phyloP scores from a whole-genome alignment of 2,329 filamentous ascomycete genomes.

The Colletotrichum tabaci region DNA sequence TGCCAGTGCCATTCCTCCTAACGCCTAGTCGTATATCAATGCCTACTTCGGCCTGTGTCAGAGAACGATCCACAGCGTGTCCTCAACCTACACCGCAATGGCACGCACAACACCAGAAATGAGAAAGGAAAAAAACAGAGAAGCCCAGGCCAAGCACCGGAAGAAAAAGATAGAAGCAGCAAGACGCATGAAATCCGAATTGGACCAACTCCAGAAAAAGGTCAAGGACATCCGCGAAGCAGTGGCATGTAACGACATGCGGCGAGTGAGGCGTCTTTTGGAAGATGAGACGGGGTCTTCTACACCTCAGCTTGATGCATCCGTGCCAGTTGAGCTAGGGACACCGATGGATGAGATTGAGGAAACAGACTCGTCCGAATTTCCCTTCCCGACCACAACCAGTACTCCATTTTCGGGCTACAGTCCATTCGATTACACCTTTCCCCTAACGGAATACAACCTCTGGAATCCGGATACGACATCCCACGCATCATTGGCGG shows the following conservation, averaged over 20 bases:
- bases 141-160: background rate
- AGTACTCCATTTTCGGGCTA: background rate
- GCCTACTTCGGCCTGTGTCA: background rate
- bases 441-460: background rate
- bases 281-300: background rate
- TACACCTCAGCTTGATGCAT: background rate
- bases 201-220: background rate
- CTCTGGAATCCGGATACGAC: background rate
- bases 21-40: background rate
- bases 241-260: constrained; percentile 4
- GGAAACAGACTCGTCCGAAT: background rate
- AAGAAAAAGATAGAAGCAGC: background rate
- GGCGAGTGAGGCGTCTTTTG: background rate
- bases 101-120: background rate
- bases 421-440: background rate
- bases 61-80: background rate
- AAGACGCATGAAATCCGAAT: background rate
- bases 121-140: constrained; percentile 1
- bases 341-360: background rate
- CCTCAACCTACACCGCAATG: background rate
- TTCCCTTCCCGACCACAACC: background rate
- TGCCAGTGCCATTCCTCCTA: background rate
- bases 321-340: background rate
- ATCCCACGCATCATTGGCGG: background rate
- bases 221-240: background rate